phyloP scores from a whole-genome alignment of 2,329 filamentous ascomycete species.

The Cladobotryum mycophilum region DNA sequence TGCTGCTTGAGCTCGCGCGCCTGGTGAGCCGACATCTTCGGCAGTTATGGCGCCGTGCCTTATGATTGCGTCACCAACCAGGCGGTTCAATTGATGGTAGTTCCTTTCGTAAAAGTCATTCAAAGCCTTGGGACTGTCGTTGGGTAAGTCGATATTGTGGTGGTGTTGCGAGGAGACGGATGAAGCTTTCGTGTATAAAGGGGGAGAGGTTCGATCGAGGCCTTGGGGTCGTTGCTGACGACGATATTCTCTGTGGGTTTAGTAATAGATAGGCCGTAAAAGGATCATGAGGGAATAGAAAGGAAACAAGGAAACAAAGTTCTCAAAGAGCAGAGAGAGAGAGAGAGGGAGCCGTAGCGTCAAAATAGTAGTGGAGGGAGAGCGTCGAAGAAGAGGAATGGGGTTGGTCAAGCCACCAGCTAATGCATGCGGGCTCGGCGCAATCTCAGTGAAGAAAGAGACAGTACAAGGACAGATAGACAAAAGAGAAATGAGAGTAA shows the following conservation, averaged over 20 bases:
- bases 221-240: too few species aligned
- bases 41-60: slow-evolving; percentile 9
- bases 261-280: slow-evolving; percentile 6
- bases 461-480: neutral
- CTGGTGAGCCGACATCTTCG: slow-evolving; percentile 30
- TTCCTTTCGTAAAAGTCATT: slow-evolving; percentile 10
- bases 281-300: neutral
- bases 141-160: slow-evolving; percentile 8
- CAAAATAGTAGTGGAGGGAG: neutral
- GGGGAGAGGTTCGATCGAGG: slow-evolving; percentile 3
- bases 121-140: slow-evolving; percentile 6
- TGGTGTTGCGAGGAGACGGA: neutral
- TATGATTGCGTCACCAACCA: slow-evolving; percentile 2
- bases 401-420: slow-evolving; percentile 7
- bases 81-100: slow-evolving; percentile 9
- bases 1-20: slow-evolving; percentile 69
- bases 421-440: slow-evolving; percentile 13
- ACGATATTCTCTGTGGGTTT: too few species aligned
- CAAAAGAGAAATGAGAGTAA: neutral
- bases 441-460: slow-evolving; percentile 3
- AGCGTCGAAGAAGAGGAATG: neutral
- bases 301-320: slow-evolving; percentile 1
- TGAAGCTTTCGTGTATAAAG: neutral
- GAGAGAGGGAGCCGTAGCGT: slow-evolving; percentile 3
- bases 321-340: slow-evolving; percentile 8